Conservation (phyloP, 208 protist species). For the Plasmodiophora brassicae region DNA sequence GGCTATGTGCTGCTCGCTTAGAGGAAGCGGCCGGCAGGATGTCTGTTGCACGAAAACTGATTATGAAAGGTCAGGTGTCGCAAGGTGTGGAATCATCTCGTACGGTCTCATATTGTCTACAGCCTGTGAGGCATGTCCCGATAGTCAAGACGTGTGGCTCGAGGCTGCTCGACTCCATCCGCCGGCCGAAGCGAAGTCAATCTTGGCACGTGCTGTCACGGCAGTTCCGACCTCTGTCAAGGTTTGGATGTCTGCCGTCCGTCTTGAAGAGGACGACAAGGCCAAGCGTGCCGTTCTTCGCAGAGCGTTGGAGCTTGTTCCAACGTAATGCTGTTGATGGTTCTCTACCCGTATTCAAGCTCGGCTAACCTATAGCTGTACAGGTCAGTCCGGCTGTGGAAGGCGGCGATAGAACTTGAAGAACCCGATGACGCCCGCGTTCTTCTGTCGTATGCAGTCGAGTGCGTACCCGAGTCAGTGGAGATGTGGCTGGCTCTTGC, state of each 20-base stretch:
- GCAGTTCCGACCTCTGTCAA: constrained; percentile 72
- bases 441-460: constrained; percentile 73
- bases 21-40: constrained; percentile 75
- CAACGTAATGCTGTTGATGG: constrained; percentile 1
- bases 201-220: constrained; percentile 70
- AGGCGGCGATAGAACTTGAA: constrained; percentile 56
- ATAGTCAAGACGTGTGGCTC: constrained; percentile 80
- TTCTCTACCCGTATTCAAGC: background rate
- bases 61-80: constrained; percentile 53
- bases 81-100: background rate
- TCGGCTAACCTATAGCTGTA: no score
- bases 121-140: constrained; percentile 66
- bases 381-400: constrained; percentile 51
- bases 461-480: constrained; percentile 71
- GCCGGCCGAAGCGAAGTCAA: constrained; percentile 65
- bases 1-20: constrained; percentile 73
- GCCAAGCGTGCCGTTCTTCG: constrained; percentile 65
- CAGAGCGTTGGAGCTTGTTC: constrained; percentile 53
- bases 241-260: constrained; percentile 72
- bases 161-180: constrained; percentile 71
- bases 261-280: constrained; percentile 65
- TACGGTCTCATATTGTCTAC: background rate
- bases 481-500: constrained; percentile 85
- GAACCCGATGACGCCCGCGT: constrained; percentile 71
- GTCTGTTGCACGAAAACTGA: constrained; percentile 66